These are phyloP conservation scores for Suzukiozyma palmioleophila DNA, from an alignment of 1,139 yeast species.

Conservation along the genomic window DNA sequence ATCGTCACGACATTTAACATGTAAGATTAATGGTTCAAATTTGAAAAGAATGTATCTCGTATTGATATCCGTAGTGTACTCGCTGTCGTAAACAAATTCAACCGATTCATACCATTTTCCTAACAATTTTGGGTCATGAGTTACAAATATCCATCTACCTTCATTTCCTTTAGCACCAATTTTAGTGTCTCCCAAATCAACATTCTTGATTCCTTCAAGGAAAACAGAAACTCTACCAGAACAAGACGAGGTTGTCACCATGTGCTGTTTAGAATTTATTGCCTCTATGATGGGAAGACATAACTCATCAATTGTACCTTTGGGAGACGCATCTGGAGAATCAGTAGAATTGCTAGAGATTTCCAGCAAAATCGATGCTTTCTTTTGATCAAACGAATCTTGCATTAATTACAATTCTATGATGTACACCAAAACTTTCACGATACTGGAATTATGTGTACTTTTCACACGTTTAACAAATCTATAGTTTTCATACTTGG, in stretches of 20 bases:
- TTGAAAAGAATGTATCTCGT: conserved; percentile 64
- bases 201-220: conserved; percentile 54
- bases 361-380: conserved; percentile 50
- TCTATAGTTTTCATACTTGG: background rate
- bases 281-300: conserved; percentile 68
- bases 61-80: conserved; percentile 9
- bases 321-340: conserved; percentile 72
- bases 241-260: conserved; percentile 86
- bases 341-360: conserved; percentile 41
- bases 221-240: conserved; percentile 84
- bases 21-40: conserved; percentile 80
- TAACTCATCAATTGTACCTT: conserved; percentile 71
- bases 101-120: conserved; percentile 45
- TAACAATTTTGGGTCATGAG: conserved; percentile 57
- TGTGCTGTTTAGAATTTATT: conserved; percentile 57
- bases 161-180: conserved; percentile 85
- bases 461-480: no score
- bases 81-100: conserved; percentile 19
- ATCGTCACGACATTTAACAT: conserved; percentile 69
- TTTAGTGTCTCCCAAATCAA: conserved; percentile 23
- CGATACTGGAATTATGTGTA: no score
- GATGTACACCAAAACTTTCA: background rate
- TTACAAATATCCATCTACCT: conserved; percentile 81
- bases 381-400: conserved; percentile 69
- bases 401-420: conserved; percentile 19